These are phyloP conservation scores for Physcia stellaris DNA, from an alignment of 495 filamentous ascomycete species.

Conservation along the genomic window DNA sequence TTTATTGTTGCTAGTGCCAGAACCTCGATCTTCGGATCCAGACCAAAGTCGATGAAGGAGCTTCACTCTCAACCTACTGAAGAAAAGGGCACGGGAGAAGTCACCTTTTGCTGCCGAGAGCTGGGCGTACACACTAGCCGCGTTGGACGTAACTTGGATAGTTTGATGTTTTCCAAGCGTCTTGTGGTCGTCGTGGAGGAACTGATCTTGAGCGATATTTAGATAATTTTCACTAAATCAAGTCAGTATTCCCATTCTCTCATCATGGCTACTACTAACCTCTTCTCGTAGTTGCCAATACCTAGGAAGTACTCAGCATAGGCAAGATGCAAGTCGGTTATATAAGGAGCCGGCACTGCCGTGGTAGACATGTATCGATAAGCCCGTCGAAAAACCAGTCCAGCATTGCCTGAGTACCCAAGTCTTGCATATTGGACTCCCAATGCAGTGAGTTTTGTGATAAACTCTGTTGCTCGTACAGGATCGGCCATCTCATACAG, in stretches of 20 bases:
- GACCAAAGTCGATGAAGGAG: constrained; percentile 59
- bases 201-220: too few relatives aligned
- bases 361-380: constrained; percentile 29
- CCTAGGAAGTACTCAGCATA: constrained; percentile 62
- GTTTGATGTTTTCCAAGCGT: too few relatives aligned
- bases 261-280: too few relatives aligned
- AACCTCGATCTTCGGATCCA: constrained; percentile 37
- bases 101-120: constrained; percentile 50
- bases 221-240: too few relatives aligned
- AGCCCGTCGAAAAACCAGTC: constrained; percentile 46
- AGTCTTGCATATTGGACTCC: constrained; percentile 61
- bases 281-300: too few relatives aligned
- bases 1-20: constrained; percentile 26
- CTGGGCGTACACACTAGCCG: too few relatives aligned
- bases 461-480: constrained; percentile 33
- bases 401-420: constrained; percentile 65
- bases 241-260: too few relatives aligned
- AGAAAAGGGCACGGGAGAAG: constrained; percentile 47
- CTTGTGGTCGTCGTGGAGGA: too few relatives aligned
- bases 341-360: constrained; percentile 27
- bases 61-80: constrained; percentile 52
- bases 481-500: constrained; percentile 41
- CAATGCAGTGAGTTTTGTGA: constrained; percentile 44
- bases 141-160: too few relatives aligned
- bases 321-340: constrained; percentile 49